Percentiles rank a stretch among this genome's conserved stretches.
phyloP scores from a whole-genome alignment of 225 moss, liverwort and hornwort genomes.

The Sphagnum contortum region DNA sequence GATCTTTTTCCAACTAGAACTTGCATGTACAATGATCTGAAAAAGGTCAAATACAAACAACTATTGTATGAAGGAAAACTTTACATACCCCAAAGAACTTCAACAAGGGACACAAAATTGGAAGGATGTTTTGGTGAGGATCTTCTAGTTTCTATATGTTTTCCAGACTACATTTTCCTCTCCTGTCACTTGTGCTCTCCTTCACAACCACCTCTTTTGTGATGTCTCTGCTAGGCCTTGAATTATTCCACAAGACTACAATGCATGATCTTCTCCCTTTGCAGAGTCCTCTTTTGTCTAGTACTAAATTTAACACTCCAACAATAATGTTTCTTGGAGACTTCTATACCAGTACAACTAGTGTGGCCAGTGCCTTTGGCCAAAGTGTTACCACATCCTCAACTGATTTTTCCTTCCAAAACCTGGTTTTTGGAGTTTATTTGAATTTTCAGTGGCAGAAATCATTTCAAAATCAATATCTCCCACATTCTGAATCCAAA shows the following conservation, averaged over 20 bases:
- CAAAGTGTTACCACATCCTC: too few relatives aligned
- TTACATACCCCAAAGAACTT: constrained; percentile 35
- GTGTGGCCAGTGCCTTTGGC: too few relatives aligned
- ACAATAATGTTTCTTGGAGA: too few relatives aligned
- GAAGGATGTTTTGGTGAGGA: constrained; percentile 17
- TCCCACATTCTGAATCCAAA: too few relatives aligned
- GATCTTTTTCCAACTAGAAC: too few relatives aligned
- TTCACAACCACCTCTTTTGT: constrained; percentile 9
- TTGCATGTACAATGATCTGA: too few relatives aligned
- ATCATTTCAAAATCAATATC: too few relatives aligned
- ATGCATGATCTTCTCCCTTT: not conserved
- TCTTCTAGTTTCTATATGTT: constrained; percentile 4
- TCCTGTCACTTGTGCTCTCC: constrained; percentile 6
- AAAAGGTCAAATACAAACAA: too few relatives aligned
- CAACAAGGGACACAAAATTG: constrained; percentile 50
- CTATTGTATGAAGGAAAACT: not conserved
- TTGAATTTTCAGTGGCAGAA: too few relatives aligned
- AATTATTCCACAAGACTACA: constrained; percentile 6
- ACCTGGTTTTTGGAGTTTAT: too few relatives aligned
- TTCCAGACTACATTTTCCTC: constrained; percentile 1
- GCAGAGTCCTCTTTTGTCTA: not conserved
- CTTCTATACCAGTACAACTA: too few relatives aligned
- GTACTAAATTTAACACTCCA: not conserved
- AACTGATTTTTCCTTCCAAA: too few relatives aligned
- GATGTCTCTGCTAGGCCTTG: constrained; percentile 7